Conservation (phyloP, 371 early-diverging fungal species). For the Phascolomyces articulosus region DNA sequence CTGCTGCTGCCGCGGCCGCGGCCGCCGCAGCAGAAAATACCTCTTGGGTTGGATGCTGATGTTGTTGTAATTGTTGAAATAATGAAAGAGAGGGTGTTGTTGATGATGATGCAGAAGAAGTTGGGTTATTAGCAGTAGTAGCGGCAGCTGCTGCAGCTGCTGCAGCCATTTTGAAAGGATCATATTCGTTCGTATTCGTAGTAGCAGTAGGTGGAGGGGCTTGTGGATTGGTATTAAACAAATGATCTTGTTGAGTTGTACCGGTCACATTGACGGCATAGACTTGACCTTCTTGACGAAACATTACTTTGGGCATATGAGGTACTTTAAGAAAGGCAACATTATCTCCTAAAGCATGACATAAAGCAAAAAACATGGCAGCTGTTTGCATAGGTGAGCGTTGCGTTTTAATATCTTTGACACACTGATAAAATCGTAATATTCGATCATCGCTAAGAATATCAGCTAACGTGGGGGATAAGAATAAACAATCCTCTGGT, state of each 20-base stretch:
- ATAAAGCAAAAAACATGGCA: slow-evolving; percentile 55
- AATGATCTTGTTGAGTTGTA: slow-evolving; percentile 38
- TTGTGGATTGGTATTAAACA: slow-evolving; percentile 11
- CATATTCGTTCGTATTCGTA: slow-evolving; percentile 2
- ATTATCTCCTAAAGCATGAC: slow-evolving; percentile 49
- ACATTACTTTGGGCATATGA: slow-evolving; percentile 51
- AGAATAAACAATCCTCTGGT: slow-evolving; percentile 37
- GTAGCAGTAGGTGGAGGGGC: not conserved
- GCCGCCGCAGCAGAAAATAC: slow-evolving; percentile 11
- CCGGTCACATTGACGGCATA: slow-evolving; percentile 52
- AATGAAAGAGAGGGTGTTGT: slow-evolving; percentile 1
- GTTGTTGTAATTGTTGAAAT: not conserved
- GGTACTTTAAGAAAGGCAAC: slow-evolving; percentile 49
- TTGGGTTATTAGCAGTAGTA: not conserved
- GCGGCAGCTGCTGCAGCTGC: slow-evolving; percentile 17
- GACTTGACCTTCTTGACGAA: slow-evolving; percentile 50
- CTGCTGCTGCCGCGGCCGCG: slow-evolving; percentile 19
- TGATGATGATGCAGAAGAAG: slow-evolving; percentile 13
- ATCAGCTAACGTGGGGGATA: slow-evolving; percentile 49
- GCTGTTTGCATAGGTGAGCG: slow-evolving; percentile 45
- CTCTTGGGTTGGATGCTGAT: slow-evolving; percentile 7
- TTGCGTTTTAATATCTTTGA: slow-evolving; percentile 53
- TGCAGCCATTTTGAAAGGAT: slow-evolving; percentile 19
- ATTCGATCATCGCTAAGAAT: slow-evolving; percentile 52
- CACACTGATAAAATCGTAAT: slow-evolving; percentile 51